Percentiles rank a stretch among this genome's conserved stretches.
These are phyloP conservation scores for Stephania cephalantha DNA, from an alignment of 164 flowering plant genomes.

Conservation along the genomic window DNA sequence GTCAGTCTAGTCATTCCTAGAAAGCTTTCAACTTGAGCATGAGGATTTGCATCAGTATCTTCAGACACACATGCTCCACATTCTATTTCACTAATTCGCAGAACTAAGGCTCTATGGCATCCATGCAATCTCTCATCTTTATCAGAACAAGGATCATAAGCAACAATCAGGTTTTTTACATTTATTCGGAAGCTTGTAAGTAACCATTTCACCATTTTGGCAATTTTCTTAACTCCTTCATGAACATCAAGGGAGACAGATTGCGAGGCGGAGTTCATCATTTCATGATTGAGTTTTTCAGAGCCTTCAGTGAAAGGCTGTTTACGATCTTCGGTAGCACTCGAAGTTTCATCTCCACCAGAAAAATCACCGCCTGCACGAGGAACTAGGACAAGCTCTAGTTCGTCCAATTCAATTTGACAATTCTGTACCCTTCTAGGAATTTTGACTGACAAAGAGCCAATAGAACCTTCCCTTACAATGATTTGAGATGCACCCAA, in stretches of 20 bases:
- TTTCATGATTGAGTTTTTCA: slow-evolving; percentile 31
- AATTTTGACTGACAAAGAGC: slow-evolving; percentile 53
- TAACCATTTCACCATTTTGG: slow-evolving; percentile 80
- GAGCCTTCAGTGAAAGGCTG: slow-evolving; percentile 14
- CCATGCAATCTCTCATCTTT: slow-evolving; percentile 27
- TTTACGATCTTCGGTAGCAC: slow-evolving; percentile 22
- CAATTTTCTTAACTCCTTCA: slow-evolving; percentile 91
- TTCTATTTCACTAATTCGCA: slow-evolving; percentile 61
- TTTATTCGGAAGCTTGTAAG: slow-evolving; percentile 78
- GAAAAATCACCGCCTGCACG: slow-evolving; percentile 12
- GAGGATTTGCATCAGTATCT: slow-evolving; percentile 27
- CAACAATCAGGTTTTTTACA: slow-evolving; percentile 65
- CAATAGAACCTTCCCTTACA: slow-evolving; percentile 86
- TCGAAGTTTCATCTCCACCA: slow-evolving; percentile 21
- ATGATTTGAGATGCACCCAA: slow-evolving; percentile 45
- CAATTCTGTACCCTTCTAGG: slow-evolving; percentile 76
- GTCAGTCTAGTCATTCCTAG: slow-evolving; percentile 57
- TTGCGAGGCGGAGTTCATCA: slow-evolving; percentile 18
- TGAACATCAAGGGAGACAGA: slow-evolving; percentile 52
- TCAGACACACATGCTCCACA: slow-evolving; percentile 73
- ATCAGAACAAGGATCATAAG: slow-evolving; percentile 58
- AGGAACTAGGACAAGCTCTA: slow-evolving; percentile 73
- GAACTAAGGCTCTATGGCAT: slow-evolving; percentile 38
- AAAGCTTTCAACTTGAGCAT: slow-evolving; percentile 36
- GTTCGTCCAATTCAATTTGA: slow-evolving; percentile 75